Conservation (phyloP, 352 stramenopile genomes). For the Sclerospora graminicola region DNA sequence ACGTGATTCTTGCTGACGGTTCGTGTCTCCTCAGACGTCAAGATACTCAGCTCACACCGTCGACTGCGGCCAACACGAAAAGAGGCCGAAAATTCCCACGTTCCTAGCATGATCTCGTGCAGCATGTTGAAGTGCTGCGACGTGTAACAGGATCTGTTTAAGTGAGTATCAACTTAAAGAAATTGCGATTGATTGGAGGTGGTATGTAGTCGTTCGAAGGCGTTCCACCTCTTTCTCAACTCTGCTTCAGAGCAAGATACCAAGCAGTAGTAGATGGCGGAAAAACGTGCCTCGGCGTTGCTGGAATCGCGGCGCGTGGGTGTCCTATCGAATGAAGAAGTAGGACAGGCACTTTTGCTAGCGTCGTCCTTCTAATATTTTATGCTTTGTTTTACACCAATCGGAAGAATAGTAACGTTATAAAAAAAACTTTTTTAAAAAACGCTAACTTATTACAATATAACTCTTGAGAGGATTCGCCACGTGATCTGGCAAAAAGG, state of each 20-base stretch:
- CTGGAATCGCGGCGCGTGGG: too few relatives aligned
- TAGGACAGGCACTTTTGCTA: background rate
- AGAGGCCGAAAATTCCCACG: constrained; percentile 36
- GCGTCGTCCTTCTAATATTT: background rate
- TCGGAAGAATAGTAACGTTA: too few relatives aligned
- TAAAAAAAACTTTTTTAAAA: too few relatives aligned
- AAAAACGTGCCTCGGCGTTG: too few relatives aligned
- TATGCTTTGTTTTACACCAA: background rate
- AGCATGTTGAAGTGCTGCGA: constrained; percentile 15
- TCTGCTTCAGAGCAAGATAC: too few relatives aligned
- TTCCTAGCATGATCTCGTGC: constrained; percentile 7
- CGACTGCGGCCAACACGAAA: constrained; percentile 70
- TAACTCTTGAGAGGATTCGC: constrained; percentile 3
- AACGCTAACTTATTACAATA: background rate
- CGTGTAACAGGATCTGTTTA: too few relatives aligned
- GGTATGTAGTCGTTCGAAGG: too few relatives aligned
- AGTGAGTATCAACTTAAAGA: too few relatives aligned
- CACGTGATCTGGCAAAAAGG: constrained; percentile 7
- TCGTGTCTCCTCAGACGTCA: constrained; percentile 56
- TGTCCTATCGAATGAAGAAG: too few relatives aligned
- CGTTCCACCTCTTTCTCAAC: too few relatives aligned
- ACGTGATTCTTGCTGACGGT: constrained; percentile 71
- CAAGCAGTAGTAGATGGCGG: background rate
- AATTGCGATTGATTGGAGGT: too few relatives aligned
- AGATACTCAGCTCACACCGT: constrained; percentile 55